Base-by-base conservation (phyloP, 306 rosid species). In the Castanea mollissima region DNA sequence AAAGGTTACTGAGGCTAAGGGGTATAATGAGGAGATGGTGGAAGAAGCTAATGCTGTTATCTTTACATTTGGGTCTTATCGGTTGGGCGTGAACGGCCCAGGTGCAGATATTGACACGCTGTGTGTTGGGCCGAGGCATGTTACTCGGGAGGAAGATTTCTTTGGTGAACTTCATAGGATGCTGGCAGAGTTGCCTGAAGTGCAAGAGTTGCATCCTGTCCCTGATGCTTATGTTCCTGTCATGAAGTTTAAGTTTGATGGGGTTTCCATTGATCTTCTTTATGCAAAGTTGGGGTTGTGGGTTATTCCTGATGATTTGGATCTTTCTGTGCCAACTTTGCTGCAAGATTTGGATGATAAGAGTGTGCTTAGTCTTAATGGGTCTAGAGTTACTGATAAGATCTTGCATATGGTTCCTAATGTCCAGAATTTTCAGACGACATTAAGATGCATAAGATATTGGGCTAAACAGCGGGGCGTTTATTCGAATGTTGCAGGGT, bases 41-140 rank as follows among this genome's bases (percentile, higher is more conserved):
- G 67, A 32, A 16, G 12, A 32, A 19, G 67, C 67, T 1, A 74
- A 56, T 31, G 77, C 77, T 3, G 31, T 16, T 13, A 29, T 55
- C 27, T 74, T 74, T 6, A 19, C 77, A 16, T 55, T 19, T 10
- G 67, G 77, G 9, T 74, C 67, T 7, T 74, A 55, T 15, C 49
- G 77, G 6, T 31, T 74, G 51, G 54, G 67, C 2, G 77, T 74
- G 51, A 49, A 74, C 35, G 68, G 68, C n/a, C 68, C 69, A 2
- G 68, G 34, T 25, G 63, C 76, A 1, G 64, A 73, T 54, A 54
- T 73, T 7, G 76, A 73, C 23, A 54, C 46, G 11, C 77, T 74
- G 0, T 74, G 77, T 74, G 55, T 74, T 56, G 77, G 76, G 21
- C 68, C 77, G 14, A 55, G 32, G 23, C 29, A 74, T 57, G 69